These are phyloP conservation scores for Coemansia asiatica DNA, from an alignment of 192 early-diverging fungal genomes.

Conservation along the genomic window DNA sequence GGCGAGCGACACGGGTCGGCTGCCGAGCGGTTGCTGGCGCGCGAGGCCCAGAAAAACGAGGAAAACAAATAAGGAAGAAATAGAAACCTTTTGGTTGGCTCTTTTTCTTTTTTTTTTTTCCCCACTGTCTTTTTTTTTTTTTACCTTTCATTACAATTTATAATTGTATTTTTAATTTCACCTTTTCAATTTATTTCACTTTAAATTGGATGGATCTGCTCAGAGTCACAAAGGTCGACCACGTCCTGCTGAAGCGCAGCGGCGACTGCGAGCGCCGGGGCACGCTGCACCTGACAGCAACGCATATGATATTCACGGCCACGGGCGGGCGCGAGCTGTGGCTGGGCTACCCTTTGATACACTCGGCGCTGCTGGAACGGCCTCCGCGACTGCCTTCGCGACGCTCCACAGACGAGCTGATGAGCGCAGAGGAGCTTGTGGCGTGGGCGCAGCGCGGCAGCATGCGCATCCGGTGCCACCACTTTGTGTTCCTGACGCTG, in stretches of 20 bases:
- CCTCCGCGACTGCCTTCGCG: constrained; percentile 22
- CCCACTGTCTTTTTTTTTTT: constrained; percentile 9
- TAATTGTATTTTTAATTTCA: constrained; percentile 3
- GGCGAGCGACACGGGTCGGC: constrained; percentile 96
- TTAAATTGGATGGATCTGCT: constrained; percentile 34
- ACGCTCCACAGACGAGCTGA: too few species aligned
- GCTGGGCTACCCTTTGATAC: constrained; percentile 86
- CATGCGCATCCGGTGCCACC: constrained; percentile 71
- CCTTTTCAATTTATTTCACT: not conserved
- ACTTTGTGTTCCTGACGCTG: constrained; percentile 78
- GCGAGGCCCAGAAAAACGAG: constrained; percentile 82
- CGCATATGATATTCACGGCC: constrained; percentile 74
- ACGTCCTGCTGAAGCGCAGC: constrained; percentile 39
- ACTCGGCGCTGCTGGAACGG: constrained; percentile 62
- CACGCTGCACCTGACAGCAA: constrained; percentile 71
- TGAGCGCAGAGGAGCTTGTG: constrained; percentile 21
- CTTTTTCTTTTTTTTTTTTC: constrained; percentile 5
- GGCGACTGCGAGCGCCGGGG: constrained; percentile 28
- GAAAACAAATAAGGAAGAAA: too few species aligned
- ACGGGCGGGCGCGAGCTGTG: constrained; percentile 16
- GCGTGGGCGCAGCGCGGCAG: constrained; percentile 30
- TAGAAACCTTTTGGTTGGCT: too few species aligned
- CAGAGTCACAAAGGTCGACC: constrained; percentile 31
- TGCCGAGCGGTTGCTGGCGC: constrained; percentile 87
- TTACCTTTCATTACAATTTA: constrained; percentile 1